A percentile compares a stretch with the other conserved stretches of the same genome.
phyloP scores from a whole-genome alignment of 2,329 filamentous ascomycete species.

The Teratosphaeria nubilosa region DNA sequence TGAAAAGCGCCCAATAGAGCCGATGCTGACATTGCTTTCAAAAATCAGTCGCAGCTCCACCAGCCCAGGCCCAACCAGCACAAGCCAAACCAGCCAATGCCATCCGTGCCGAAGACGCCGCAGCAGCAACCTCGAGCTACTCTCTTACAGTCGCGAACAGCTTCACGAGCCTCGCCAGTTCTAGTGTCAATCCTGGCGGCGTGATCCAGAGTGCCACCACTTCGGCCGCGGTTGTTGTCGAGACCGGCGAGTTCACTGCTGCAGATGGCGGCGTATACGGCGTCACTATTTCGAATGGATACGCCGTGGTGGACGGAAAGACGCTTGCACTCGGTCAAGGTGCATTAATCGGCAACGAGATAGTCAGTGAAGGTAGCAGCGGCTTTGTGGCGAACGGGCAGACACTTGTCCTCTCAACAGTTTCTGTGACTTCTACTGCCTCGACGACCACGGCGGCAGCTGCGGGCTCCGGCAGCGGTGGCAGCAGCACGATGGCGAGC shows the following conservation, averaged over 20 bases:
- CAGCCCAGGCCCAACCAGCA: neutral
- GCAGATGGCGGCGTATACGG: slow-evolving; percentile 9
- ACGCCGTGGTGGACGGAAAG: slow-evolving; percentile 11
- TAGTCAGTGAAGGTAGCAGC: neutral
- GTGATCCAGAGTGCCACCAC: neutral
- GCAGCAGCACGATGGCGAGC: neutral
- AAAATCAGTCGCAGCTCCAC: neutral
- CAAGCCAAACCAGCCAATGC: neutral
- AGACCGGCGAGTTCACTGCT: slow-evolving; percentile 9
- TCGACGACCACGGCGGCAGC: neutral
- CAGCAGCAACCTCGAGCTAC: neutral
- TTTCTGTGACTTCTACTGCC: neutral
- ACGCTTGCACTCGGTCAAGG: slow-evolving; percentile 5
- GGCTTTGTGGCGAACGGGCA: slow-evolving; percentile 6
- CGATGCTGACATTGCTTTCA: neutral
- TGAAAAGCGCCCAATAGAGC: neutral
- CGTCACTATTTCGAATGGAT: slow-evolving; percentile 8
- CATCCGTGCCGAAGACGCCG: neutral
- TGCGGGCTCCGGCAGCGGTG: neutral
- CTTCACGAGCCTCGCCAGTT: neutral
- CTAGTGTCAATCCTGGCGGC: neutral
- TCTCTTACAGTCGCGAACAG: neutral
- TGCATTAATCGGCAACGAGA: slow-evolving; percentile 6
- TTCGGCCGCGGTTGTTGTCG: neutral
- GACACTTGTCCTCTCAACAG: neutral